Conservation (phyloP, 2,329 filamentous ascomycete species). For the Parastagonospora avenae region DNA sequence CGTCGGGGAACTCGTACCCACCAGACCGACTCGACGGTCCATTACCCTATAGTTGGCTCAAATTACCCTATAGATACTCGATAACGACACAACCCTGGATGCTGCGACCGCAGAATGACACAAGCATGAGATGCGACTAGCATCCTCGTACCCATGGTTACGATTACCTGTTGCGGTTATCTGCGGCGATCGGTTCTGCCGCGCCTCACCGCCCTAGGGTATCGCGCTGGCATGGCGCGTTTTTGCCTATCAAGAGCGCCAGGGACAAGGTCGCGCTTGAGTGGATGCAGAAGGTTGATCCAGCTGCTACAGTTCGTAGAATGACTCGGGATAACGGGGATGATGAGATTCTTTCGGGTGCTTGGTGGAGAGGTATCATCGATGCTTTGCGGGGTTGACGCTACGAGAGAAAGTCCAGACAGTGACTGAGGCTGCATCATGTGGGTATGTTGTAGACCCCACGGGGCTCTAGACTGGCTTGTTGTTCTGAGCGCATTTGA, state of each 20-base stretch:
- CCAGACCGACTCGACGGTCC: constrained; percentile 24
- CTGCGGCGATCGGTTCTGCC: constrained; percentile 35
- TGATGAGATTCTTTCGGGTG: constrained; percentile 9
- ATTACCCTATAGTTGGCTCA: constrained; percentile 43
- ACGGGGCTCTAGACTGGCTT: constrained; percentile 15
- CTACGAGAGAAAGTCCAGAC: constrained; percentile 17
- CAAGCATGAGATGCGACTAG: constrained; percentile 24
- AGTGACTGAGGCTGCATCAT: constrained; percentile 21
- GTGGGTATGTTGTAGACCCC: constrained; percentile 10
- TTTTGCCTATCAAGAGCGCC: constrained; percentile 18
- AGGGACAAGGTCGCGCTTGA: constrained; percentile 11
- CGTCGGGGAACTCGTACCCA: constrained; percentile 18
- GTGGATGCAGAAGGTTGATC: constrained; percentile 23
- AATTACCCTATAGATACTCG: constrained; percentile 44
- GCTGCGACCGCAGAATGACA: constrained; percentile 31
- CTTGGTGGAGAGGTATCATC: constrained; percentile 10
- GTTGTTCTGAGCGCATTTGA: constrained; percentile 5
- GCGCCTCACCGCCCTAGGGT: constrained; percentile 17
- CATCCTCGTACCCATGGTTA: constrained; percentile 25
- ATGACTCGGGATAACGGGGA: constrained; percentile 18
- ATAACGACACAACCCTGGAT: constrained; percentile 29
- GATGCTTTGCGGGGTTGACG: constrained; percentile 23
- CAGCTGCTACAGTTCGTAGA: constrained; percentile 17
- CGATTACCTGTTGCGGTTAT: constrained; percentile 40
- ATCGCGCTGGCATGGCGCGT: constrained; percentile 11